Conservation (phyloP, 2,329 filamentous ascomycete species). For the Colletotrichum gloeosporioides region DNA sequence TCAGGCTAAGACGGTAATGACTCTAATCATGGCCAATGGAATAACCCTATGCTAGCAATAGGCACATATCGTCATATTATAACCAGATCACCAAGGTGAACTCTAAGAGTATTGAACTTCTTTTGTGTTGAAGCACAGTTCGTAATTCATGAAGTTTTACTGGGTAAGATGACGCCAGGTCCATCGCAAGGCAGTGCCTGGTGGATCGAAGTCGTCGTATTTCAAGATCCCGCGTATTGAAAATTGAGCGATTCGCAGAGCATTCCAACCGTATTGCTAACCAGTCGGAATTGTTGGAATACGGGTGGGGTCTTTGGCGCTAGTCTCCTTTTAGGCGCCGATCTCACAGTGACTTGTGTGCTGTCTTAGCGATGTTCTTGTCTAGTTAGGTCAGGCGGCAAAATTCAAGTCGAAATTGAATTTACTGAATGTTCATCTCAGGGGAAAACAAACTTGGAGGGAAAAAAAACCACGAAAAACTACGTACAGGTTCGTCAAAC, state of each 20-base stretch:
- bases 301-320: background rate
- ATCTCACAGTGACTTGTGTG: accelerated
- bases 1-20: background rate
- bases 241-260: background rate
- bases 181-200: background rate
- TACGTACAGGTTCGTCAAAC: background rate
- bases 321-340: background rate
- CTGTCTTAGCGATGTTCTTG: background rate
- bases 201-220: background rate
- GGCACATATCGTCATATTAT: accelerated
- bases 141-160: background rate
- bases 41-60: background rate
- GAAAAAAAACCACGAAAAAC: no score
- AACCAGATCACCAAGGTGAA: no score
- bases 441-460: no score
- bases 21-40: no score
- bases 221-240: background rate
- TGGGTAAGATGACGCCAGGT: background rate
- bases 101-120: background rate
- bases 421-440: background rate
- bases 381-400: background rate
- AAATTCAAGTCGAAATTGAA: background rate
- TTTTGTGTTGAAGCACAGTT: background rate
- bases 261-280: background rate
- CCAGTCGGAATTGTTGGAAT: background rate